These are phyloP conservation scores for Leccinum boreale DNA, from an alignment of 768 basidiomycete species.

Conservation along the genomic window DNA sequence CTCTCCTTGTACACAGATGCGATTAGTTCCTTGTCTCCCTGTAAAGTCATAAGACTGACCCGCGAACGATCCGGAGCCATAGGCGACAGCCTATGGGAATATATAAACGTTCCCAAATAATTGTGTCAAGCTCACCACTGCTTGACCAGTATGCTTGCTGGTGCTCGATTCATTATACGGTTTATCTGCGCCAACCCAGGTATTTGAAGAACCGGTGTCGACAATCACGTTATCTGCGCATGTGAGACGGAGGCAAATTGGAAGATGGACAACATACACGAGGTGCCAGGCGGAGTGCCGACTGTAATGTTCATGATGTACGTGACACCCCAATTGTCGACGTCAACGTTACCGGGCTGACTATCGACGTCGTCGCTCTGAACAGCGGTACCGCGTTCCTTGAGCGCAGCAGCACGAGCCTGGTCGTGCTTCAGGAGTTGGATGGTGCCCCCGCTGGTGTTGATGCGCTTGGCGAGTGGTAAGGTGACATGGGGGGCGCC, in stretches of 20 bases:
- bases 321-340: constrained; percentile 41
- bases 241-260: background rate
- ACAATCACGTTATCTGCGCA: constrained; percentile 49
- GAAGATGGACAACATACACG: constrained; percentile 35
- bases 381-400: constrained; percentile 29
- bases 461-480: constrained; percentile 50
- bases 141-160: constrained; percentile 41
- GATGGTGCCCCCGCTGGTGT: constrained; percentile 42
- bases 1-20: constrained; percentile 27
- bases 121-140: constrained; percentile 40
- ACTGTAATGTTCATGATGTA: constrained; percentile 41
- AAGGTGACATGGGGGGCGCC: constrained; percentile 41
- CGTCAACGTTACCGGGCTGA: constrained; percentile 30
- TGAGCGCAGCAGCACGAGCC: constrained; percentile 45
- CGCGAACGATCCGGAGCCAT: constrained; percentile 60
- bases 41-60: constrained; percentile 31
- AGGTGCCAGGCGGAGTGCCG: constrained; percentile 47
- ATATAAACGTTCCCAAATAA: background rate
- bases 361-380: constrained; percentile 22
- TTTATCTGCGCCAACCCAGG: constrained; percentile 58
- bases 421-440: constrained; percentile 52
- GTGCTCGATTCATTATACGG: constrained; percentile 48
- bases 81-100: constrained; percentile 43
- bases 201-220: constrained; percentile 65
- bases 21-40: background rate